A percentile compares a stretch with the other conserved stretches of the same genome.
Conservation (phyloP, 306 rosid genomes). For the Senna siamea region DNA sequence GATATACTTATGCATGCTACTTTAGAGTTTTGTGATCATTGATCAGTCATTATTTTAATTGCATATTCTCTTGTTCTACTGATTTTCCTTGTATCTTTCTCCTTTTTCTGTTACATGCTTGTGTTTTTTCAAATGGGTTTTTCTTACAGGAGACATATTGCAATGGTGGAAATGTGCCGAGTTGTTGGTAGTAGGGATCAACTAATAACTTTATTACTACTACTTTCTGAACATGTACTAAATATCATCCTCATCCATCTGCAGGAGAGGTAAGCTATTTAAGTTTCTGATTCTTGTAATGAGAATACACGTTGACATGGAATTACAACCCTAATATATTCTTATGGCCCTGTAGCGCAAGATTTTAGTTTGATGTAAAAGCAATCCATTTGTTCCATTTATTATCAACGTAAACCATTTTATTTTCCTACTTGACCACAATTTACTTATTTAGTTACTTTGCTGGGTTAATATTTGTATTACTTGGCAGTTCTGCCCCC, state of each 20-base stretch:
- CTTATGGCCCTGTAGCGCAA: not conserved
- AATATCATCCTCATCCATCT: conserved; percentile 81
- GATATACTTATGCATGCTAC: not conserved
- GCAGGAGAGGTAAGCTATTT: conserved; percentile 67
- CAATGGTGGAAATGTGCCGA: conserved; percentile 95
- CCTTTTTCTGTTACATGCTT: not conserved
- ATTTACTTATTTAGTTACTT: not conserved
- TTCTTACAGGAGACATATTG: conserved; percentile 79
- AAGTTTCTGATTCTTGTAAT: conserved; percentile 26
- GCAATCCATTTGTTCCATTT: not conserved
- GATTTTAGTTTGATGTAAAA: conserved; percentile 18
- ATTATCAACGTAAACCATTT: not conserved
- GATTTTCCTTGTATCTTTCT: conserved; percentile 20
- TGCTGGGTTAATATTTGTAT: conserved; percentile 31
- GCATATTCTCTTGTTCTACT: not conserved
- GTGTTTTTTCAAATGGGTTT: conserved; percentile 33
- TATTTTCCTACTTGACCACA: not conserved
- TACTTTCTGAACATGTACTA: conserved; percentile 76
- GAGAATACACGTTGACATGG: conserved; percentile 10
- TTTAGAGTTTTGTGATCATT: not conserved
- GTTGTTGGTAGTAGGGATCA: conserved; percentile 77
- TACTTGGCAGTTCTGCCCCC: conserved; percentile 56
- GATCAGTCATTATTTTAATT: not conserved
- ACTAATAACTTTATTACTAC: conserved; percentile 69
- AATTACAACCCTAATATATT: conserved; percentile 9